Base-by-base conservation (phyloP, 768 basidiomycete genomes). In the Coprinopsis marcescibilis region DNA sequence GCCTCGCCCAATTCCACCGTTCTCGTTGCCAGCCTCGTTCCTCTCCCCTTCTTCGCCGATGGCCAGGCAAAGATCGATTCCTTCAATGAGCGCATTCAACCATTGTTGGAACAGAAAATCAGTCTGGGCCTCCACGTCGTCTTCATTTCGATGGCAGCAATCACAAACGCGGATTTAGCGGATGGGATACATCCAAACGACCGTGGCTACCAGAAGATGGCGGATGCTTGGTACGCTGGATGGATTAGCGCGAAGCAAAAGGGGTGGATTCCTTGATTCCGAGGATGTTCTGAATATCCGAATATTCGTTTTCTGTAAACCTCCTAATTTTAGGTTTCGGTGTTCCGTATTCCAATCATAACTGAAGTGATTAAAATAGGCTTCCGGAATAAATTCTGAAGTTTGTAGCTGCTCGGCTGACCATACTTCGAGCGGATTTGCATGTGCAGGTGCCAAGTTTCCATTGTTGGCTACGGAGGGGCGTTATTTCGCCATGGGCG, bases 121-220 rank as follows among this genome's bases (percentile, higher is more conserved):
- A 23, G 15, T 19, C 30, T 21, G 17, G 42, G 48, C 3, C 42
- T 36, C 20, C 23, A 49, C 23, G 35, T 49, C 17, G 48, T 36
- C 5, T 38, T 24, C 15, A 42, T 49, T 5, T 49, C 48, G 34
- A 49, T 49, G 48, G 26, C 24, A 1, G 42, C 42, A 3, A 25
- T 44, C 12, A 43, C 41, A 4, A 38, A 2, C 12, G 4, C 7
- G 2, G 48, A 49, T 44, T 32, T 49, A 35, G 41, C 33, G 5
- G 48, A 49, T 26, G 48, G 48, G 8, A 34, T 49, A 15, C 48
- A 49, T 29, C 48, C 48, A 11, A 44, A 39, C 26, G 48, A 41
- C 7, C 32, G 29, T 23, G 48, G 42, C 15, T 49, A 49, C 21
- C 20, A 30, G 33, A 49, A 49, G 36, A 49, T 49, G 48, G 48